phyloP scores from a whole-genome alignment of 1,139 yeast species.

The Taiozyma sp. region DNA sequence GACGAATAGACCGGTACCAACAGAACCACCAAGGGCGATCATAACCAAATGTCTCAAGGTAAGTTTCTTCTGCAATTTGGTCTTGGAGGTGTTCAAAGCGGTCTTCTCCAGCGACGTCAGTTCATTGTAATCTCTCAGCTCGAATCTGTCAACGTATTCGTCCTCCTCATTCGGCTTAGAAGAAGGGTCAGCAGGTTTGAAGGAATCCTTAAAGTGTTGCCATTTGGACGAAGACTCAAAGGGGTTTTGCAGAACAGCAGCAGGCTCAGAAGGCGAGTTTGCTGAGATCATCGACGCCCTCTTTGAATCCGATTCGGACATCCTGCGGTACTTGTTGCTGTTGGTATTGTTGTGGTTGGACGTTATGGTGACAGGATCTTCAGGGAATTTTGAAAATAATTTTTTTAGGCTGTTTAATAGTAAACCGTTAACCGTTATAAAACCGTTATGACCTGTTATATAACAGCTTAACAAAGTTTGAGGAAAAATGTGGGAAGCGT shows the following conservation, averaged over 20 bases:
- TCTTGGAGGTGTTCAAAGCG: conserved; percentile 58
- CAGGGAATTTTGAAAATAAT: too few species aligned
- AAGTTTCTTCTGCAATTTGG: conserved; percentile 68
- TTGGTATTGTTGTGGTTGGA: too few species aligned
- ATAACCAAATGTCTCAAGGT: conserved; percentile 65
- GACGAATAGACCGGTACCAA: conserved; percentile 64
- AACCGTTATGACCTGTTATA: too few species aligned
- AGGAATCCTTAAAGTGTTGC: conserved; percentile 43
- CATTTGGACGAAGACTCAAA: conserved; percentile 17
- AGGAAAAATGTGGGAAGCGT: too few species aligned
- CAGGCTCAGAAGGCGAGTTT: background rate
- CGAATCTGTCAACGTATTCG: conserved; percentile 42
- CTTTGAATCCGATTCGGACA: conserved; percentile 7
- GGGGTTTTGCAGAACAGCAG: background rate
- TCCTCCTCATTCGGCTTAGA: conserved; percentile 40
- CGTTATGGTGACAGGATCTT: too few species aligned
- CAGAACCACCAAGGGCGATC: conserved; percentile 87
- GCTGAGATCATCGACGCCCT: background rate
- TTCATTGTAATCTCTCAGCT: conserved; percentile 30
- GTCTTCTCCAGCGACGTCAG: conserved; percentile 54
- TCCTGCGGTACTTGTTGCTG: background rate
- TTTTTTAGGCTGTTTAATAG: too few species aligned
- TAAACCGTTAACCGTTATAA: too few species aligned
- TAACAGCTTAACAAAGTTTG: too few species aligned
- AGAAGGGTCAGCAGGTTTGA: conserved; percentile 40